A percentile compares a stretch with the other conserved stretches of the same genome.
phyloP scores from a whole-genome alignment of 2,329 filamentous ascomycete species.

The Ambrosiella xylebori region DNA sequence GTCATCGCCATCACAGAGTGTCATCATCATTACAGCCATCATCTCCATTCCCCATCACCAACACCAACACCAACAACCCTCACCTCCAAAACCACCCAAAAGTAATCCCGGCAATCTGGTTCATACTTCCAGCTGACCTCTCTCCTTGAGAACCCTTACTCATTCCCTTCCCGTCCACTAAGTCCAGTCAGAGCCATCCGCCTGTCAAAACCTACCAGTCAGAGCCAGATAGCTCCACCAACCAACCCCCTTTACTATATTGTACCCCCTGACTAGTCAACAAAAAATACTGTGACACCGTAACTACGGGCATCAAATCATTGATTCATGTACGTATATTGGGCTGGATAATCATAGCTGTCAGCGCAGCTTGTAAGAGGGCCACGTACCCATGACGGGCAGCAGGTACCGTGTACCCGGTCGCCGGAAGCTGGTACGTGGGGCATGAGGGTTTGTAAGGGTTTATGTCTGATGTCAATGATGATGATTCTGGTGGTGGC shows the following conservation, averaged over 20 bases:
- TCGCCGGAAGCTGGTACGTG: neutral
- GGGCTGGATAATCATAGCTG: neutral
- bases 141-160: neutral
- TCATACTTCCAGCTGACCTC: neutral
- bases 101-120: neutral
- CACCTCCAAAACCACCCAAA: too few relatives aligned
- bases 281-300: neutral
- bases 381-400: neutral
- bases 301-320: neutral
- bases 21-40: too few relatives aligned
- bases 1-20: too few relatives aligned
- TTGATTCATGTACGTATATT: neutral
- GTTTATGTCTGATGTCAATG: too few relatives aligned
- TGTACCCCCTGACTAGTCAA: neutral
- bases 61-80: too few relatives aligned
- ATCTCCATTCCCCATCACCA: too few relatives aligned
- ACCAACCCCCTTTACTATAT: too few relatives aligned
- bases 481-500: neutral
- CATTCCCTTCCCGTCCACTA: neutral
- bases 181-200: neutral
- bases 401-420: neutral
- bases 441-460: neutral
- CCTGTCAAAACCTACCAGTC: neutral
- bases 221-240: too few relatives aligned
- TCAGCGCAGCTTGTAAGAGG: neutral